Base-by-base conservation (phyloP, 345 rosid species). In the Bruguiera sexangula region DNA sequence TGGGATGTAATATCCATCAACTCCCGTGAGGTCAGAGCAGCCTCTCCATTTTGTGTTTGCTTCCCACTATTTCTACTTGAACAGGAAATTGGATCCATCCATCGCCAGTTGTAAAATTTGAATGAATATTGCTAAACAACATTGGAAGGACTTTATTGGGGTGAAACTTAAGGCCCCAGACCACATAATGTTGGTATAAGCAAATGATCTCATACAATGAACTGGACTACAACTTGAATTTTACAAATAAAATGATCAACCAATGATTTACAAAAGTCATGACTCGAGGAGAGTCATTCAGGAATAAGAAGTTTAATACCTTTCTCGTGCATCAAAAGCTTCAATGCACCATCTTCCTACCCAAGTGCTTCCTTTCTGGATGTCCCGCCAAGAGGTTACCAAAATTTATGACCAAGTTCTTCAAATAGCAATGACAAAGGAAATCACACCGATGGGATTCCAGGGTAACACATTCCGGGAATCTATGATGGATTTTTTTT, bases 131-230 rank as follows among this genome's bases (percentile, higher is more conserved):
- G 8, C 10, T 37, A 8, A 37, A 37, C 46, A 37, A 10, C 46
- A 37, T 39, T 39, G 48, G 48, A 3, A 39, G 16, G 15, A 39
- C 48, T 39, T 39, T 2, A 10, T 11, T 39, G 16, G 16, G 48
- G 48, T 2, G 48, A 39, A 39, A 39, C 48, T 39, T 0, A 39
- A 10, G 48, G 48, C 48, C 48, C 15, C 15, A 10, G 31, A 69
- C 55, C 19, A 6, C 46, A 56, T 46, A 1, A 9, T n/a, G 29
- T 55, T 65, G 8, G 64, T 43, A 27, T 27, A 39, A 60, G 75
- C 68, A 70, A 11, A 57, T 78, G 56, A 67, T 70, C 70, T 46
- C 39, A 62, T 55, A 27, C 69, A 59, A 68, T 63, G 46, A 67
- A 66, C 75, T 66, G 31, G 52, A 50, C 62, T 73, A 77, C 75